A percentile compares a stretch with the other conserved stretches of the same genome.
Conservation (phyloP, 306 rosid species). For the Cicer judaicum region DNA sequence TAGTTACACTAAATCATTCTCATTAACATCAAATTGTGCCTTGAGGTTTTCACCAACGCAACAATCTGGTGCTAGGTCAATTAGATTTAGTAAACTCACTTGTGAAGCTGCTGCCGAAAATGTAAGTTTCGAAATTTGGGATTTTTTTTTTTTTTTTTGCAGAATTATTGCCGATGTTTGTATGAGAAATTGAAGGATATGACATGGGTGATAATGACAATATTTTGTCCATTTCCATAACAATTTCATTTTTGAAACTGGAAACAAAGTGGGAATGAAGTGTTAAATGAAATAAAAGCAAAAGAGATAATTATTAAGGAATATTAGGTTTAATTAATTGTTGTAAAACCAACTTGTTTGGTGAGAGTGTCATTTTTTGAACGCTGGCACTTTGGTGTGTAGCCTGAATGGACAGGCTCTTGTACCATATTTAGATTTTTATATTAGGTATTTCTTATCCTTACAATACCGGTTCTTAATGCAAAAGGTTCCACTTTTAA, state of each 20-base stretch:
- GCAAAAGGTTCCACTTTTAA: no score
- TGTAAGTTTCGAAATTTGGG: constrained; percentile 49
- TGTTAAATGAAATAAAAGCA: no score
- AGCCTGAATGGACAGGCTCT: no score
- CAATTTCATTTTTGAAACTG: not conserved
- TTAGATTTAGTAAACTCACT: constrained; percentile 49
- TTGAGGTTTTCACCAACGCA: constrained; percentile 40
- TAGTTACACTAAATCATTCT: constrained; percentile 41
- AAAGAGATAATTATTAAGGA: no score
- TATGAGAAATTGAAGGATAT: constrained; percentile 15
- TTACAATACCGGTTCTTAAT: no score
- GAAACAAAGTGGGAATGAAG: not conserved
- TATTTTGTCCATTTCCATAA: not conserved
- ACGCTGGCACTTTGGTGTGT: no score
- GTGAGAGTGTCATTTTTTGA: no score
- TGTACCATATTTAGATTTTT: no score
- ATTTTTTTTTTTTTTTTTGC: not conserved
- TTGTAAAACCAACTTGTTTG: no score
- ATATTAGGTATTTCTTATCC: no score
- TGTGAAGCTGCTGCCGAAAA: constrained; percentile 54
- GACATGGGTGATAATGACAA: not conserved
- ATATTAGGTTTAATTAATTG: no score
- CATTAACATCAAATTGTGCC: constrained; percentile 51
- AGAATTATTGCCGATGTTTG: not conserved
- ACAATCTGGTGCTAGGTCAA: constrained; percentile 46